Evolutionary conservation across 2,329 filamentous ascomycete species (phyloP).

Genomic region (Huntiella savannae): DNA sequence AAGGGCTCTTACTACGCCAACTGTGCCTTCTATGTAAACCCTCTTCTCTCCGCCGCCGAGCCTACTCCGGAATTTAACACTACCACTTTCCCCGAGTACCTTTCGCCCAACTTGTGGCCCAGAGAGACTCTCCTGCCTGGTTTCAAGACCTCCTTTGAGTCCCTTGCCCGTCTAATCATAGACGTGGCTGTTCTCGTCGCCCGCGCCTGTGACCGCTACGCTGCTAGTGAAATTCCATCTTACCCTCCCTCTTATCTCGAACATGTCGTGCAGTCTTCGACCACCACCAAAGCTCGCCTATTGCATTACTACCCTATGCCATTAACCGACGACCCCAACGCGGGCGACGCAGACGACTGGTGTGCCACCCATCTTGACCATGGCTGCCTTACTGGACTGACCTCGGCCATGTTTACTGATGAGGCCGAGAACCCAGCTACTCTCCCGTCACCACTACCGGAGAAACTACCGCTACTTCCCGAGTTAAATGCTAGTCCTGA

Average conservation of each 20-base stretch:
- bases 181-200: conserved; percentile 80
- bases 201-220: conserved; percentile 74
- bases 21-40: conserved; percentile 57
- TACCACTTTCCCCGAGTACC: conserved; percentile 66
- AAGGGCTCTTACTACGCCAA: conserved; percentile 78
- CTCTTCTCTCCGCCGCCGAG: conserved; percentile 38
- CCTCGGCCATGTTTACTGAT: conserved; percentile 90
- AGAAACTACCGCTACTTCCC: conserved; percentile 31
- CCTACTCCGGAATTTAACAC: conserved; percentile 39
- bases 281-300: conserved; percentile 76
- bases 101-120: conserved; percentile 82
- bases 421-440: conserved; percentile 30
- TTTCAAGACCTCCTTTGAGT: conserved; percentile 54
- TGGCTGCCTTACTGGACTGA: conserved; percentile 82
- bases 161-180: conserved; percentile 68
- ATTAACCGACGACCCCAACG: conserved; percentile 18
- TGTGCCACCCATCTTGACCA: conserved; percentile 83
- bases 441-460: conserved; percentile 11
- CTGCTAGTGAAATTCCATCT: conserved; percentile 53
- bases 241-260: conserved; percentile 70
- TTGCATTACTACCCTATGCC: conserved; percentile 76
- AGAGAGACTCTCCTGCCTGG: conserved; percentile 46
- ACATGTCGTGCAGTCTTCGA: conserved; percentile 65
- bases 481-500: conserved; percentile 67
- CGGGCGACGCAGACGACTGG: conserved; percentile 63